phyloP scores from a whole-genome alignment of 164 flowering plant genomes.

The Macadamia integrifolia region DNA sequence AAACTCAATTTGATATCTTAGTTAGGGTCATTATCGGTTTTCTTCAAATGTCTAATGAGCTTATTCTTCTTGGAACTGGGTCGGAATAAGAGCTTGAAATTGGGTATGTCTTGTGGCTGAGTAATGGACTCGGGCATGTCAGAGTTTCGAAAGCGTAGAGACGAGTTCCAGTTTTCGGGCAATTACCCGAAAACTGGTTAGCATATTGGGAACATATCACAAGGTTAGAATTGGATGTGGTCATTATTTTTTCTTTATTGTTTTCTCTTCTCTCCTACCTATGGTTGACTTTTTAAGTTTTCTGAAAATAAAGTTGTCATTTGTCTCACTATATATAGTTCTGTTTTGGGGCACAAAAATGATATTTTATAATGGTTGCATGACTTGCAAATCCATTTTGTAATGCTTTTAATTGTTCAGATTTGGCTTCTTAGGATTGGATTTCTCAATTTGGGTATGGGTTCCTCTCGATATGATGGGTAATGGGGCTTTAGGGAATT shows the following conservation, averaged over 20 bases:
- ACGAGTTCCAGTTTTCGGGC: slow-evolving; percentile 6
- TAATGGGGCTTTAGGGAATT: not conserved
- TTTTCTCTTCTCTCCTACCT: not conserved
- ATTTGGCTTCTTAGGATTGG: not conserved
- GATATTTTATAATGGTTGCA: not conserved
- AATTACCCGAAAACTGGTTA: slow-evolving; percentile 14
- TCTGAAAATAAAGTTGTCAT: not conserved
- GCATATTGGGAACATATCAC: not conserved
- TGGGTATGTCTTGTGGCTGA: slow-evolving; percentile 1
- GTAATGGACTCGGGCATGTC: slow-evolving; percentile 7
- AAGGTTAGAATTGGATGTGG: slow-evolving; percentile 3
- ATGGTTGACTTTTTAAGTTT: not conserved
- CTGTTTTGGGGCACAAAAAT: not conserved
- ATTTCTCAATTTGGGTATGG: not conserved
- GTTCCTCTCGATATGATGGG: not conserved
- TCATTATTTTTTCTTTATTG: not conserved
- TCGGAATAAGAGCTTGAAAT: slow-evolving; percentile 6
- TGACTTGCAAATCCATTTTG: not conserved
- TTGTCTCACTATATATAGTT: not conserved
- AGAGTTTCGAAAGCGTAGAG: slow-evolving; percentile 2
- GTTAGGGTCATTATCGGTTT: not conserved
- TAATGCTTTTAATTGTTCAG: not conserved
- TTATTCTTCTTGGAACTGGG: not conserved
- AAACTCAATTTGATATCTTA: not conserved
- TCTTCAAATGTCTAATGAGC: not conserved